phyloP scores from a whole-genome alignment of 148 eudicot genomes.

The Nepenthes gracilis region DNA sequence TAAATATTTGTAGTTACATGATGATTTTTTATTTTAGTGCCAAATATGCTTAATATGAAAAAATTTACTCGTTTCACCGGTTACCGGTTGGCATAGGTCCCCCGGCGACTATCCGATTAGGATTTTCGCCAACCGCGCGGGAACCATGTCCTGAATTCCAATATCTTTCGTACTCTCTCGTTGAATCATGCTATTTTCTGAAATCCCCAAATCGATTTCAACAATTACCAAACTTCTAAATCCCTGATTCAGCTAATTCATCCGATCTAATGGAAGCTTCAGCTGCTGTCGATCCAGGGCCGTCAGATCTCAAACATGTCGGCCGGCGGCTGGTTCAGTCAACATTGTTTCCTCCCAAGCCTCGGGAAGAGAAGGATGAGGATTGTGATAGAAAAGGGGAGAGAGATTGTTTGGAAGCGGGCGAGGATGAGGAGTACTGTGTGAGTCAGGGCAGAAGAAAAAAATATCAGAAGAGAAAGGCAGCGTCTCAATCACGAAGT shows the following conservation, averaged over 20 bases:
- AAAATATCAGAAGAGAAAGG: conserved; percentile 22
- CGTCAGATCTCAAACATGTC: conserved; percentile 20
- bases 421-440: conserved; percentile 21
- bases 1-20: too few relatives aligned
- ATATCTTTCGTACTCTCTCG: conserved; percentile 6
- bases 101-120: not conserved
- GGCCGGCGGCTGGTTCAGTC: conserved; percentile 65
- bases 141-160: conserved; percentile 13
- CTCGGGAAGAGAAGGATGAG: conserved; percentile 19
- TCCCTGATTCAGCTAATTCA: conserved; percentile 32
- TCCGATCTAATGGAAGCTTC: conserved; percentile 24
- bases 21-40: too few relatives aligned
- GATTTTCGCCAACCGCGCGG: conserved; percentile 18
- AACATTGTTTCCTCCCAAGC: conserved; percentile 51
- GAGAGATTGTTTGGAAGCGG: conserved; percentile 6
- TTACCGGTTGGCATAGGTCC: too few relatives aligned
- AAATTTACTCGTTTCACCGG: too few relatives aligned
- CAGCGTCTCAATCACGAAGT: conserved; percentile 21
- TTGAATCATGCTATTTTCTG: not conserved
- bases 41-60: too few relatives aligned
- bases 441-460: conserved; percentile 35
- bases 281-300: conserved; percentile 20
- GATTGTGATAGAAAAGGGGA: conserved; percentile 13
- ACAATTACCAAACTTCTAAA: conserved; percentile 18
- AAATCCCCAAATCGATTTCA: conserved; percentile 12